A percentile compares a stretch with the other conserved stretches of the same genome.
These are phyloP conservation scores for Cardamine occulta DNA, from an alignment of 345 rosid species.

Conservation along the genomic window DNA sequence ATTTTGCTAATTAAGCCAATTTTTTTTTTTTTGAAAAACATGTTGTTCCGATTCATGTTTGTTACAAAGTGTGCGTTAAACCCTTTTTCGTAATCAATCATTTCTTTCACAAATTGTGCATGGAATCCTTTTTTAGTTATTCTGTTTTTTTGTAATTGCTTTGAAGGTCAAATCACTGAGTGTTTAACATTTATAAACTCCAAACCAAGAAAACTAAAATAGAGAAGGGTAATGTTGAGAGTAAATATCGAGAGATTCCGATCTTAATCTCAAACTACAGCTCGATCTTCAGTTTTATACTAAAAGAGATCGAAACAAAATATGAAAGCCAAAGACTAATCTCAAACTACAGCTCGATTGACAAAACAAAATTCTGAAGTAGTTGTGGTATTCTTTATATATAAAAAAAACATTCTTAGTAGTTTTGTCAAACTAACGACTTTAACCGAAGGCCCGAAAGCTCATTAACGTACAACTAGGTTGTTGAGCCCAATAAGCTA, in stretches of 20 bases:
- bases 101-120: not conserved
- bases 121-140: not conserved
- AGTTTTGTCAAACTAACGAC: not conserved
- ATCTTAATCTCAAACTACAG: no score
- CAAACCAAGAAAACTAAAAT: not conserved
- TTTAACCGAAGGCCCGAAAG: not conserved
- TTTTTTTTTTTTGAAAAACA: not conserved
- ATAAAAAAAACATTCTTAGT: not conserved
- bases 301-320: no score
- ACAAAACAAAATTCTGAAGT: no score
- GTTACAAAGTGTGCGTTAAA: not conserved
- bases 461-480: not conserved
- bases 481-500: not conserved
- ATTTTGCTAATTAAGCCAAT: no score
- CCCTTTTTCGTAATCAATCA: not conserved
- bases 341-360: no score
- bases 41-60: not conserved
- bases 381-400: no score
- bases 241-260: no score
- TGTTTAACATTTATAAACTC: not conserved
- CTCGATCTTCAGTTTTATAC: no score
- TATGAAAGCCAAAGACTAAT: no score
- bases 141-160: not conserved
- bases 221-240: not conserved
- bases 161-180: no score